Base-by-base conservation (phyloP, 805 yeast species). In the Kuraishia molischiana region DNA sequence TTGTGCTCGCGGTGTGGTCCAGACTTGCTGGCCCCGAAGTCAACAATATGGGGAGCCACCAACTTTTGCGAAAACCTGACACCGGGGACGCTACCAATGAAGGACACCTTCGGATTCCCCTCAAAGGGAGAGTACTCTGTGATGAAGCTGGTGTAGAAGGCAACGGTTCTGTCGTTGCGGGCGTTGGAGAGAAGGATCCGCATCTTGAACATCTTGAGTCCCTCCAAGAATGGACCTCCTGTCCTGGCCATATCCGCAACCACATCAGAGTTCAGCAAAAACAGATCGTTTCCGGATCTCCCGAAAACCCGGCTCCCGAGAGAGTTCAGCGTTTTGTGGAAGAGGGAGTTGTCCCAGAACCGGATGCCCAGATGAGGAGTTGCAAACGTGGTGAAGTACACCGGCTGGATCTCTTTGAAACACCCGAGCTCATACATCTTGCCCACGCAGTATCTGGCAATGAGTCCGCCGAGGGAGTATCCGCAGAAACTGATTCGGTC, bases 361-460 rank as follows among this genome's bases (percentile, higher is more conserved):
- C 71, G 56, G 4, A 71, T 58, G 32, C 92, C 73, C 48, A 90
- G 40, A 62, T 84, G 81, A 40, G 95, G 75, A 49, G 90, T 56
- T 56, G 79, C 69, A 59, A 86, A 74, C 1, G 80, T 67, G 11
- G 77, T 69, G 51, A 75, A 74, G 37, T 67, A 69, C 24, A 77
- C 60, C 3, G 90, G 85, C 29, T 60, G 64, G 11, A 84, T 64
- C 8, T 8, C 13, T 14, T 32, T 4, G 54, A 79, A 82, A 41
- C 65, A 63, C 4, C 69, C 69, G 45, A 69, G 67, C 26, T 67
- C 66, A 44, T 74, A 63, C 44, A 77, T 62, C 34, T 81, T 66
- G 2, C 97, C 97, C 31, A 87, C 67, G 11, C 89, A 81, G 54
- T 84, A 87, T 37, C 97, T 64, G 0, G 86, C 70, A 35, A 90